A percentile compares a stretch with the other conserved stretches of the same genome.
Evolutionary conservation across 139 green algal genomes (phyloP).

Genomic region (Coccomyxa sp.): DNA sequence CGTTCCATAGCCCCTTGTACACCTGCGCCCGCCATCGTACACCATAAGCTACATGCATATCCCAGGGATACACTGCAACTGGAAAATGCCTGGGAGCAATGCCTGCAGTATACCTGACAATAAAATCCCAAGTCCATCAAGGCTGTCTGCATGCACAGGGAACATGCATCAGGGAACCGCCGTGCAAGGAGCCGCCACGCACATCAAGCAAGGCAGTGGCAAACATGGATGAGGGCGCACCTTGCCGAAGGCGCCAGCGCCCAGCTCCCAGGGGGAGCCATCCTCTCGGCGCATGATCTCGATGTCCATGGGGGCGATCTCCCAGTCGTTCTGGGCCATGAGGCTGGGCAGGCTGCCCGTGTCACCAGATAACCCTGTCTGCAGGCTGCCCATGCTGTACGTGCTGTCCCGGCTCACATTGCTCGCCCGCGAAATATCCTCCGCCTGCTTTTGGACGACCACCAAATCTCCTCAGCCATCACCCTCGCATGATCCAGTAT

Average conservation of each 20-base stretch:
- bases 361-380: background rate
- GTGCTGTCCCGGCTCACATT: background rate
- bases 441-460: background rate
- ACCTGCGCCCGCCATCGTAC: conserved; percentile 3
- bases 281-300: conserved; percentile 7
- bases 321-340: background rate
- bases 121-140: too few species aligned
- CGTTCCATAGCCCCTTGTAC: conserved; percentile 12
- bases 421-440: background rate
- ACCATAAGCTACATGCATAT: background rate
- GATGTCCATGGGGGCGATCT: conserved; percentile 15
- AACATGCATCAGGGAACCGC: too few species aligned
- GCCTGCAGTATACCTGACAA: too few species aligned
- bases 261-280: conserved; percentile 11
- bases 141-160: too few species aligned
- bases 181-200: too few species aligned
- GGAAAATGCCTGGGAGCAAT: too few species aligned
- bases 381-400: background rate
- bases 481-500: too few species aligned
- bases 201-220: too few species aligned
- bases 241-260: conserved; percentile 12
- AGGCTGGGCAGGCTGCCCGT: background rate
- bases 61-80: too few species aligned
- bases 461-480: too few species aligned
- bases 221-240: background rate